Evolutionary conservation across 805 yeast species (phyloP), one percentile per base, ranked within the genome.

Genomic region (Tetrapisispora pingtungensis): DNA sequence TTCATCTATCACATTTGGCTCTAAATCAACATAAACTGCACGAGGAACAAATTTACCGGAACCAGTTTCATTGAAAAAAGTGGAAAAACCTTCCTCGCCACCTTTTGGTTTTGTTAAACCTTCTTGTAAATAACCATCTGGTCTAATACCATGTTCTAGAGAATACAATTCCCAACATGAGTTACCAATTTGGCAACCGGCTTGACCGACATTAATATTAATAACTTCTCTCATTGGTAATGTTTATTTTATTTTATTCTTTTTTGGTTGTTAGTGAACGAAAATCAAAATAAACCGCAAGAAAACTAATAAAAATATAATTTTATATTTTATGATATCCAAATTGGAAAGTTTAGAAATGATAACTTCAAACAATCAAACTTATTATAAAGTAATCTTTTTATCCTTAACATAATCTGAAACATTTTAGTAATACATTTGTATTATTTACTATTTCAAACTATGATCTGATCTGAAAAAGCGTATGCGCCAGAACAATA

Each of bases 131-230:
- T 80, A 89, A 49, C 98, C 98, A 66, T 90, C 97, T 44, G 96
- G 95, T 63, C 82, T 80, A 58, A 90, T 90, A 48, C 97, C 98
- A 66, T 90, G 98, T 68, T 90, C 98, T 59, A 85, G 81, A 53
- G 97, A 87, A 72, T 90, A 90, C 53, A 90, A 75, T 66, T 90
- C 97, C 98, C 98, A 90, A 70, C 98, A 93, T 45, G 97, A 86
- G 72, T 90, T 93, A 72, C 97, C 98, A 62, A 90, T 90, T 73
- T 90, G 98, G 72, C 97, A 88, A 74, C 98, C 98, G 55, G 98
- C 98, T 72, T 77, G 82, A 58, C 82, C 82, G 52, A 77, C 82
- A 67, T 85, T 86, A 61, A 85, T 76, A 73, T 93, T 85, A 64
- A 85, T 84, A 55, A 85, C 95, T 78, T 85, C 95, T 79, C 95